Evolutionary conservation across 768 basidiomycete genomes (phyloP), one percentile per base, ranked within the genome.

Genomic region (Sporobolomyces roseus): DNA sequence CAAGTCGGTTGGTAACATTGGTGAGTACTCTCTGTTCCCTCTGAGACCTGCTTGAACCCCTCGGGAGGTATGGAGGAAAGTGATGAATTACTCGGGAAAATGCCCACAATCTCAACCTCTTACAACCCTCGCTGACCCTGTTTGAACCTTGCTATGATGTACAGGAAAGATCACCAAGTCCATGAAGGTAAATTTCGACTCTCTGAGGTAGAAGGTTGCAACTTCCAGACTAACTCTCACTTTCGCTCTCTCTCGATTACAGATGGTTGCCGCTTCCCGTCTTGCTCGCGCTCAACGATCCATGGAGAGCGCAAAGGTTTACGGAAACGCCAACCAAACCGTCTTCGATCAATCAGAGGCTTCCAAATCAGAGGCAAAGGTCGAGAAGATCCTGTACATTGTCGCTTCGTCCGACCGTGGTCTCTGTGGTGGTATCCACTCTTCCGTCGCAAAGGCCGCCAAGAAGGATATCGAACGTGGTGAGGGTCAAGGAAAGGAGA

Each of bases 81-180:
- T 36, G 50, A 32, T 46, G 51, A 49, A 48, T 17, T 29, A 54
- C 30, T 61, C 59, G 66, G 48, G 52, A 29, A 45, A 64, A 46
- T 38, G 45, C 38, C 45, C 21, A 6, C 30, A n/a, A 30, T 27
- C n/a, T 19, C 29, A 16, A 9, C 12, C 53, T 32, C 21, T 62
- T 30, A 36, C 48, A 53, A 53, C 63, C 14, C 49, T n/a, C 33
- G 50, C 50, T 64, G 49, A 50, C 48, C 41, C 41, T 35, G 19
- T 41, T 53, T n/a, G 23, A 3, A 21, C 19, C 9, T 58, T 41
- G 32, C 21, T 9, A 45, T 33, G 32, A 16, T 41, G 13, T 38
- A 94, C 94, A 79, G 91, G 96, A 85, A 98, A 98, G 89, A 97
- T 99, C 83, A 97, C 94, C 69, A 94, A 96, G 84, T 93, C 91